phyloP scores from a whole-genome alignment of 1,284 basidiomycete genomes.

The Ganoderma resinaceum region DNA sequence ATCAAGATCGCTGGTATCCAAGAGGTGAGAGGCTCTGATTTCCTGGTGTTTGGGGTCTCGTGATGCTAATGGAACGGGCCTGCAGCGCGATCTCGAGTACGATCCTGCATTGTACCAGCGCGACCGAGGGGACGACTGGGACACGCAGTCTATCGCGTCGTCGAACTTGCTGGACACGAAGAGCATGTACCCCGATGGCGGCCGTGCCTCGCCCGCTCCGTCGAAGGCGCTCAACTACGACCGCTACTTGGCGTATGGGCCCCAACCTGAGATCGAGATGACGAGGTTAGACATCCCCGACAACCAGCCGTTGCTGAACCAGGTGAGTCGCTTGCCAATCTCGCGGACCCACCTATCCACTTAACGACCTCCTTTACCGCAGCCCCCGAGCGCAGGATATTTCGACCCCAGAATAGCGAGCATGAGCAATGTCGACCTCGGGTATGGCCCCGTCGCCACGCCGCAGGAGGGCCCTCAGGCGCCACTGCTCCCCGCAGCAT shows the following conservation, averaged over 20 bases:
- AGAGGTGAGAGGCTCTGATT: constrained; percentile 51
- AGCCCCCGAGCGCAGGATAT: constrained; percentile 35
- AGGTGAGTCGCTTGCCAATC: constrained; percentile 13
- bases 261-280: constrained; percentile 61
- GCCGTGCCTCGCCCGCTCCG: constrained; percentile 53
- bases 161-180: constrained; percentile 56
- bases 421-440: constrained; percentile 35
- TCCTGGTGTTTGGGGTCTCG: background rate
- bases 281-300: constrained; percentile 56
- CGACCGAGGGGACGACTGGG: constrained; percentile 87
- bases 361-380: background rate
- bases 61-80: background rate
- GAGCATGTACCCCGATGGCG: constrained; percentile 52
- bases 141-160: constrained; percentile 72
- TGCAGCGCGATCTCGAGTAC: constrained; percentile 74
- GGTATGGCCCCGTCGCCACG: constrained; percentile 20
- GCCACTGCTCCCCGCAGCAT: constrained; percentile 30
- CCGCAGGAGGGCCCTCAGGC: constrained; percentile 22
- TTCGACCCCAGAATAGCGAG: constrained; percentile 36
- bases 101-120: constrained; percentile 76
- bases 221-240: constrained; percentile 51
- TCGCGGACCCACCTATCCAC: background rate
- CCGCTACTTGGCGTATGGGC: constrained; percentile 58
- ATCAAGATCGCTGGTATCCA: constrained; percentile 81
- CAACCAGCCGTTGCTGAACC: constrained; percentile 57